Base-by-base conservation (phyloP, 2,329 filamentous ascomycete genomes). In the Iodosphaeria phyllophila region DNA sequence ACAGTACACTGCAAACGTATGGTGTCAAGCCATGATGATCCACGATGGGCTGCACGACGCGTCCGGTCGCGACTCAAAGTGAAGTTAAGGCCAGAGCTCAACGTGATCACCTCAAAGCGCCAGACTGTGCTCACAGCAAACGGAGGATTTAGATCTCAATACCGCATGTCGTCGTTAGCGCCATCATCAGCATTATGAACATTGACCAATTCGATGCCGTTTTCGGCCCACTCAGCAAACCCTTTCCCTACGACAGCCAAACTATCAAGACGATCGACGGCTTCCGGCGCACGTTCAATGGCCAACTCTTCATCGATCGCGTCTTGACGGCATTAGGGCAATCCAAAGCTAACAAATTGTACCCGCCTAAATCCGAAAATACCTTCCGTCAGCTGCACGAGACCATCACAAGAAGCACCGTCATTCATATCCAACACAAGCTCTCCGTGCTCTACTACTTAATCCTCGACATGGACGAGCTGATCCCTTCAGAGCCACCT, bases 371-470 rank as follows among this genome's bases (percentile, higher is more conserved):
- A 41, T 67, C 64, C 26, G 71, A 76, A 29, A 58, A 56, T 30
- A 66, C 70, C 20, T 60, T 91, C 16, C 65, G 68, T 35, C 64
- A 67, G 19, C 60, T 91, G 5, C 73, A 84, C 48, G 56, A 69
- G 32, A 66, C 71, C 30, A 72, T 92, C 33, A 64, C 72, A 44
- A 60, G 68, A 14, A 66, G 54, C 24, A 34, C 58, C 27, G 55
- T 54, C 24, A 69, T 74, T 36, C 64, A 74, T 6, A 59, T 67
- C 27, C 75, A 84, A 46, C 74, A 84, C 52, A 84, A 84, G 46
- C 69, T 83, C 35, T 79, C 80, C 11, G 62, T 89, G 23, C 58
- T 91, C 34, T 91, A 79, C 56, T 92, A 91, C 46, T 56, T 91
- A 19, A 61, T 91, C 3, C 73, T 80, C 40, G 79, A 91, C 44